Percentiles rank a stretch among this genome's conserved stretches.
Conservation (phyloP, 768 basidiomycete genomes). For the Lactifluus volemus region DNA sequence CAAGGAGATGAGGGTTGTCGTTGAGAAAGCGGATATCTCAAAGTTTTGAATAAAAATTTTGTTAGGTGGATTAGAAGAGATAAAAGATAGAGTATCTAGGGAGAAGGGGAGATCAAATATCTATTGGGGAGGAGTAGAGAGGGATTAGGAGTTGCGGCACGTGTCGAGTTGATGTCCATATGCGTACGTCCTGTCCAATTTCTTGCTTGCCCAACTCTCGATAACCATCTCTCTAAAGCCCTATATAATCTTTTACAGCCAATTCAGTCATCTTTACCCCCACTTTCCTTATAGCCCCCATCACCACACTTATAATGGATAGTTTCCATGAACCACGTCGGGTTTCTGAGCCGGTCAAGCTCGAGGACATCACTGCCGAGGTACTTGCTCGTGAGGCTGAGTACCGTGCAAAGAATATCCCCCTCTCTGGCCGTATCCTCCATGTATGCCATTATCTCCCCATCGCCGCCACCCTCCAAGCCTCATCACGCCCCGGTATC, state of each 20-base stretch:
- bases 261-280: not conserved
- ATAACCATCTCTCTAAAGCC: conserved; percentile 10
- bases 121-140: not conserved
- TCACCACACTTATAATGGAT: conserved; percentile 39
- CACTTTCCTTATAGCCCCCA: not conserved
- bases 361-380: conserved; percentile 65
- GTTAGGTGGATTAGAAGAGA: too few relatives aligned
- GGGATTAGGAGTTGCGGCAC: not conserved
- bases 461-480: conserved; percentile 53
- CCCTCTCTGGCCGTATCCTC: conserved; percentile 80
- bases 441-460: conserved; percentile 91
- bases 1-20: not conserved
- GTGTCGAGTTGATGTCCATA: not conserved
- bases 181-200: not conserved
- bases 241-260: conserved; percentile 8
- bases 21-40: not conserved
- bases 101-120: too few relatives aligned
- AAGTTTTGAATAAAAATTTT: not conserved
- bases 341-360: conserved; percentile 40
- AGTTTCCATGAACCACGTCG: conserved; percentile 55
- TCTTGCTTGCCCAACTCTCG: not conserved
- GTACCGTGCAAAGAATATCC: conserved; percentile 58
- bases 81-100: too few relatives aligned
- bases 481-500: conserved; percentile 35
- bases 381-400: conserved; percentile 65